Evolutionary conservation across 768 basidiomycete genomes (phyloP).

Genomic region (Lanmaoa rubissima): DNA sequence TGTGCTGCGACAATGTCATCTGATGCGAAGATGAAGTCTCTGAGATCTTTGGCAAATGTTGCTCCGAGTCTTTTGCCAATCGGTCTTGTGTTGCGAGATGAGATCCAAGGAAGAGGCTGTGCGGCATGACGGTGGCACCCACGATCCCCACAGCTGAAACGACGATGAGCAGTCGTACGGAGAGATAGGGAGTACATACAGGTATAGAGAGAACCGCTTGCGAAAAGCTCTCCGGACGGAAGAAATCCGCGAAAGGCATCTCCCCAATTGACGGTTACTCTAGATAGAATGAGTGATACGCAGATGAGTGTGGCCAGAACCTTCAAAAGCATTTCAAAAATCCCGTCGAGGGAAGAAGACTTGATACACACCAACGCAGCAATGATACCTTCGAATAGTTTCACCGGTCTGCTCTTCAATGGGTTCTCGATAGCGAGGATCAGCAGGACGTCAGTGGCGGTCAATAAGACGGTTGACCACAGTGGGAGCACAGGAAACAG

Average conservation of each 20-base stretch:
- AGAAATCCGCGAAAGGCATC: constrained; percentile 73
- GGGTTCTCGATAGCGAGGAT: constrained; percentile 74
- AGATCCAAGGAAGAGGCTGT: constrained; percentile 87
- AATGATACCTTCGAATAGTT: constrained; percentile 66
- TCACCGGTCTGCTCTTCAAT: constrained; percentile 60
- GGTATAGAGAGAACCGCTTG: constrained; percentile 58
- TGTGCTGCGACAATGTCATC: constrained; percentile 24
- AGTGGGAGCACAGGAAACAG: constrained; percentile 67
- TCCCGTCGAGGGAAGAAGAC: background rate
- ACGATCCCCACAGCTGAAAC: constrained; percentile 64
- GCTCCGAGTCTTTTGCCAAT: constrained; percentile 36
- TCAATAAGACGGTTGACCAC: constrained; percentile 70
- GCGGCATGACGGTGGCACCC: constrained; percentile 91
- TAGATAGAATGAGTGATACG: constrained; percentile 75
- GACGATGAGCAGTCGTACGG: constrained; percentile 12
- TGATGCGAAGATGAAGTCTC: constrained; percentile 1
- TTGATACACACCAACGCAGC: constrained; percentile 49
- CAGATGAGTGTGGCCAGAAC: constrained; percentile 72
- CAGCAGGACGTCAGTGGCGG: constrained; percentile 64
- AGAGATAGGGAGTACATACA: constrained; percentile 42
- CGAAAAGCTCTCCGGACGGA: constrained; percentile 64
- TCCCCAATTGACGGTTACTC: constrained; percentile 68
- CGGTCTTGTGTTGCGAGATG: constrained; percentile 83
- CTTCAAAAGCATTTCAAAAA: constrained; percentile 30
- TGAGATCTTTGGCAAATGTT: constrained; percentile 14